phyloP scores from a whole-genome alignment of 1,284 basidiomycete species.

The Trichosporon faecale region DNA sequence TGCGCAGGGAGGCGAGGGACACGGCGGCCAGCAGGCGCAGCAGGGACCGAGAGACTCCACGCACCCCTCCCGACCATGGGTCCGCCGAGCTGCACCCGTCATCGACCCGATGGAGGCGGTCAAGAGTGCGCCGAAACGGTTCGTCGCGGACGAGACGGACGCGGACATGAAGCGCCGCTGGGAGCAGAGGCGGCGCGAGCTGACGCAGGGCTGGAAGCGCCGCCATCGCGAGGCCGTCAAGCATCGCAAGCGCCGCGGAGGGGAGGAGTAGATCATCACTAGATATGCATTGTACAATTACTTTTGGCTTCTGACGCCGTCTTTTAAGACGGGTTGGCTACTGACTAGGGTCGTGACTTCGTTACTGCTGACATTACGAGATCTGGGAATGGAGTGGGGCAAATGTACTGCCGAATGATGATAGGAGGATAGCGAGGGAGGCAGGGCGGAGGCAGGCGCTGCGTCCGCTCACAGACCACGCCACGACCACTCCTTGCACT shows the following conservation, averaged over 20 bases:
- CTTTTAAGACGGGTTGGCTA: neutral
- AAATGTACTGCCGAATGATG: neutral
- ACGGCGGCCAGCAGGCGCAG: neutral
- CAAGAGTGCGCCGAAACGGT: slow-evolving; percentile 44
- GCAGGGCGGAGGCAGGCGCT: no score
- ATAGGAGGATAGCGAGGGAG: neutral
- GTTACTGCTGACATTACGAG: no score
- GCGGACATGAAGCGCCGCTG: slow-evolving; percentile 64
- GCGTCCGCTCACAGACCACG: slow-evolving; percentile 24
- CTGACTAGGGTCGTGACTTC: neutral
- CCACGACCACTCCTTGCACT: slow-evolving; percentile 38
- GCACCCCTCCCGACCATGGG: neutral
- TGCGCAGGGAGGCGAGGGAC: neutral
- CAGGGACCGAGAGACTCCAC: neutral
- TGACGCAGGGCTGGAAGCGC: slow-evolving; percentile 77
- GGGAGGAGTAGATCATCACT: slow-evolving; percentile 41
- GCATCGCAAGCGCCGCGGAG: slow-evolving; percentile 60
- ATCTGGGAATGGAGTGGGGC: no score
- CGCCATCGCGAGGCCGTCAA: slow-evolving; percentile 73
- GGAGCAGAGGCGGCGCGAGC: slow-evolving; percentile 65
- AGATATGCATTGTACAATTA: slow-evolving; percentile 8
- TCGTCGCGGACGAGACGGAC: slow-evolving; percentile 36
- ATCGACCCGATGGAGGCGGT: neutral
- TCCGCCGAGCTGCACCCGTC: neutral
- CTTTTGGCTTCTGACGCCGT: neutral